These are phyloP conservation scores for Marchantia polymorpha DNA, from an alignment of 225 moss, liverwort and hornwort genomes.

Conservation along the genomic window DNA sequence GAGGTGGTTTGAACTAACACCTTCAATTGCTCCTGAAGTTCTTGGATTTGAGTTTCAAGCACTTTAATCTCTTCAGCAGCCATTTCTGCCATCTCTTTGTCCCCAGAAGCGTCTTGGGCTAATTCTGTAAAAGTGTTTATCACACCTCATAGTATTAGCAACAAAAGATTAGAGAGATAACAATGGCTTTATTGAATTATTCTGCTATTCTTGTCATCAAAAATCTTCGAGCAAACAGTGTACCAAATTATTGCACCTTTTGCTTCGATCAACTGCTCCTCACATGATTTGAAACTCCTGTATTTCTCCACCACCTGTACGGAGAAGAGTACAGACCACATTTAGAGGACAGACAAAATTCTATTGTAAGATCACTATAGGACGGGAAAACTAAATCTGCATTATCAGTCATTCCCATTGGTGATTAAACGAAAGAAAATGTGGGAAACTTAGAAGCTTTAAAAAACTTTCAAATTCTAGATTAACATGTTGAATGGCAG, in stretches of 20 bases:
- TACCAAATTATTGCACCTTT: constrained; percentile 46
- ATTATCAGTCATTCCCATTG: too few species aligned
- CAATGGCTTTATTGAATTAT: not conserved
- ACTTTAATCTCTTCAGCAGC: constrained; percentile 67
- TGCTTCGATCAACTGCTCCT: constrained; percentile 67
- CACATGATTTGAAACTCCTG: constrained; percentile 69
- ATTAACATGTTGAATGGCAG: not conserved
- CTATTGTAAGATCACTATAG: too few species aligned
- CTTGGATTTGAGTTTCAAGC: constrained; percentile 56
- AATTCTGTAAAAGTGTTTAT: constrained; percentile 47
- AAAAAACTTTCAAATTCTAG: too few species aligned
- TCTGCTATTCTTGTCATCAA: not conserved
- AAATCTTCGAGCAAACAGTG: not conserved
- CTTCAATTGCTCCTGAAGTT: constrained; percentile 82
- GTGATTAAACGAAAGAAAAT: too few species aligned
- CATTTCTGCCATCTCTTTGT: constrained; percentile 92
- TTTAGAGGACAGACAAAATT: not conserved
- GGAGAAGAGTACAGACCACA: not conserved
- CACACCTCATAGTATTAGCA: not conserved
- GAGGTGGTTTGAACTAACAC: constrained; percentile 24
- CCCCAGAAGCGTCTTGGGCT: constrained; percentile 60
- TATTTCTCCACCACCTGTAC: constrained; percentile 56
- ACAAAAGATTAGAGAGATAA: not conserved
- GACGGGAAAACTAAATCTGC: too few species aligned
- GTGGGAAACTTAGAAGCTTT: too few species aligned